Evolutionary conservation across 2,329 filamentous ascomycete genomes (phyloP).

Genomic region (Fusarium pininemorale): DNA sequence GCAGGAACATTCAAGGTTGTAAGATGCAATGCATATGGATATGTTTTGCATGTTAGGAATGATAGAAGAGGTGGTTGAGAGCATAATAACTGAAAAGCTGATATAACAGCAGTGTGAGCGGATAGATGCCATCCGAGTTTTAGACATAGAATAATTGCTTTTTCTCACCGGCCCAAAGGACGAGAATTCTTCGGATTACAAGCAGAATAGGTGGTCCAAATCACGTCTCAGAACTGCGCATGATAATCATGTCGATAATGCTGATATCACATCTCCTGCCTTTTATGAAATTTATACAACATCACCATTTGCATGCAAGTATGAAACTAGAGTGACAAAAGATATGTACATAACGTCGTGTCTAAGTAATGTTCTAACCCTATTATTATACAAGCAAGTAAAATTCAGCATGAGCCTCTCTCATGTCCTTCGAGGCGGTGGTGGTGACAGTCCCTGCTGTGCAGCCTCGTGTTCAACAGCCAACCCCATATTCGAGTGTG

Average conservation of each 20-base stretch:
- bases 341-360: slow-evolving; percentile 24
- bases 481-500: slow-evolving; percentile 33
- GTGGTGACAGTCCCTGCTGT: slow-evolving; percentile 37
- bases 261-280: neutral
- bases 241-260: neutral
- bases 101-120: neutral
- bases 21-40: neutral
- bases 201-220: neutral
- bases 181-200: neutral
- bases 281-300: neutral
- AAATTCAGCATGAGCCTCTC: slow-evolving; percentile 8
- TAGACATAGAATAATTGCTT: neutral
- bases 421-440: slow-evolving; percentile 33
- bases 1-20: slow-evolving; percentile 7
- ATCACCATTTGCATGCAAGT: neutral
- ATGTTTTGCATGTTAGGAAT: neutral
- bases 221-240: neutral
- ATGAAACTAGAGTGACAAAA: neutral
- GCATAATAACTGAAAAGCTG: too few relatives aligned
- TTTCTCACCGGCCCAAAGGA: neutral
- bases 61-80: neutral
- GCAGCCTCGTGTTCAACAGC: slow-evolving; percentile 33
- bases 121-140: neutral
- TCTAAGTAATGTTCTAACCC: slow-evolving; percentile 10
- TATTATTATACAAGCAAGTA: slow-evolving; percentile 19